Conservation (phyloP, 1,284 basidiomycete species). For the Chondrostereum purpureum region DNA sequence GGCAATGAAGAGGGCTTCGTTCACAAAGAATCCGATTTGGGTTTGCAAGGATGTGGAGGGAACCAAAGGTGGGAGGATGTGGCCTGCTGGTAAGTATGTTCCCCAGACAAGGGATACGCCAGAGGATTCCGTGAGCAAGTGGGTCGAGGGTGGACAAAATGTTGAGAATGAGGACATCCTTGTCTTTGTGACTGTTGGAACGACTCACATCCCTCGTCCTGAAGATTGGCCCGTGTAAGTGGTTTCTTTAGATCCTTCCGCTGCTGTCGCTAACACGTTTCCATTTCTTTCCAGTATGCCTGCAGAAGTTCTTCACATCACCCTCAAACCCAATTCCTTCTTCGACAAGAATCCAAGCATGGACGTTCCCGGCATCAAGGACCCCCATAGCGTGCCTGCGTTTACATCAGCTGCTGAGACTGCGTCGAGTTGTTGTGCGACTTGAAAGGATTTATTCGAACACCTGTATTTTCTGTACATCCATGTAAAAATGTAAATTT, state of each 20-base stretch:
- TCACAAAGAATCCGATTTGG: conserved; percentile 77
- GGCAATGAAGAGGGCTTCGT: conserved; percentile 71
- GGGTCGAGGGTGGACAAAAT: conserved; percentile 55
- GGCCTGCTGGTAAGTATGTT: conserved; percentile 83
- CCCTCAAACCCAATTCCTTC: conserved; percentile 84
- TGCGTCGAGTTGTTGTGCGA: no score
- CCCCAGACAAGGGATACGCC: conserved; percentile 70
- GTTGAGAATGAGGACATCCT: conserved; percentile 77
- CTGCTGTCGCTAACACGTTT: conserved; percentile 7
- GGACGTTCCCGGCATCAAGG: conserved; percentile 73
- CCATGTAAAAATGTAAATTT: no score
- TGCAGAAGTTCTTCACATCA: conserved; percentile 65
- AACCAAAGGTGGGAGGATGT: conserved; percentile 62
- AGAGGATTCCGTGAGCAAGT: conserved; percentile 64
- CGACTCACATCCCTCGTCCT: conserved; percentile 78
- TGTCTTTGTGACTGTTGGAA: conserved; percentile 71
- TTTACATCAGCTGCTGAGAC: no score
- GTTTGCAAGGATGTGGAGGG: conserved; percentile 65
- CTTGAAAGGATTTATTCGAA: no score
- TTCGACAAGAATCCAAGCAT: conserved; percentile 80
- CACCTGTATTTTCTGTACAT: no score
- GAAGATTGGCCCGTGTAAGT: conserved; percentile 86
- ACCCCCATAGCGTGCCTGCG: conserved; percentile 56
- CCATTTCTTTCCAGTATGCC: conserved; percentile 72
- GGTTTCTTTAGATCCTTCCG: conserved; percentile 6